Conservation (phyloP, 2,329 filamentous ascomycete genomes). For the Paracoccidioides brasiliensis region DNA sequence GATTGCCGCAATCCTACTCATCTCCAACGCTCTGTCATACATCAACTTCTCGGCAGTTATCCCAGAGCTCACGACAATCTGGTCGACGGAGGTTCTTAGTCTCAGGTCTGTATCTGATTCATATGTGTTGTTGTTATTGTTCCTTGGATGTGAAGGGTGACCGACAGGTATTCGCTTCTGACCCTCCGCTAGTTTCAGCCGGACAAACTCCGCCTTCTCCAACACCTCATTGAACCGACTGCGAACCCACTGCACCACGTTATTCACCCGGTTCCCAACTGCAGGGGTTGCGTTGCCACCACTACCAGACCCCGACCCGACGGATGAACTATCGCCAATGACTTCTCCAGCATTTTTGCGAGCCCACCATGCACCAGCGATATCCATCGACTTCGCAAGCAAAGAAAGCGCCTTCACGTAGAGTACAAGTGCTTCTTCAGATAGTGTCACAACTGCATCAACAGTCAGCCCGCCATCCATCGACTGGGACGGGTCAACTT, state of each 20-base stretch:
- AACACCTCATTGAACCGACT: conserved; percentile 91
- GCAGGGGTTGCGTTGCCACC: conserved; percentile 38
- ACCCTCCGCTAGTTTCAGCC: conserved; percentile 70
- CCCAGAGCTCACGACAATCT: conserved; percentile 72
- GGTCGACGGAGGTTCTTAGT: conserved; percentile 55
- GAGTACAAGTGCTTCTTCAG: conserved; percentile 86
- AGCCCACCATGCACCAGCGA: conserved; percentile 84
- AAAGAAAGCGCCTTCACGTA: conserved; percentile 91
- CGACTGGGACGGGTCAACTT: conserved; percentile 32
- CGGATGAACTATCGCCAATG: conserved; percentile 31
- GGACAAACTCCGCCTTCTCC: conserved; percentile 92
- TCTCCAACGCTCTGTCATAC: conserved; percentile 94
- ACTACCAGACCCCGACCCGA: conserved; percentile 20
- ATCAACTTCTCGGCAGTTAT: conserved; percentile 93
- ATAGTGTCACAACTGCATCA: conserved; percentile 74
- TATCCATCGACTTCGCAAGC: conserved; percentile 88
- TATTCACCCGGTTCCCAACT: conserved; percentile 63
- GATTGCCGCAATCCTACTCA: conserved; percentile 88
- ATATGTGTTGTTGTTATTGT: conserved; percentile 56
- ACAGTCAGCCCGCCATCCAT: conserved; percentile 70
- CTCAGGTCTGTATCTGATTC: conserved; percentile 44
- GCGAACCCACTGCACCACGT: conserved; percentile 90
- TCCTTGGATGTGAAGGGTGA: conserved; percentile 70
- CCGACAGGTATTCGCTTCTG: conserved; percentile 72
- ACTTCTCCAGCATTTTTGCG: conserved; percentile 58